Conservation (phyloP, 2,329 filamentous ascomycete species). For the Phaeosphaeriaceae sp. region DNA sequence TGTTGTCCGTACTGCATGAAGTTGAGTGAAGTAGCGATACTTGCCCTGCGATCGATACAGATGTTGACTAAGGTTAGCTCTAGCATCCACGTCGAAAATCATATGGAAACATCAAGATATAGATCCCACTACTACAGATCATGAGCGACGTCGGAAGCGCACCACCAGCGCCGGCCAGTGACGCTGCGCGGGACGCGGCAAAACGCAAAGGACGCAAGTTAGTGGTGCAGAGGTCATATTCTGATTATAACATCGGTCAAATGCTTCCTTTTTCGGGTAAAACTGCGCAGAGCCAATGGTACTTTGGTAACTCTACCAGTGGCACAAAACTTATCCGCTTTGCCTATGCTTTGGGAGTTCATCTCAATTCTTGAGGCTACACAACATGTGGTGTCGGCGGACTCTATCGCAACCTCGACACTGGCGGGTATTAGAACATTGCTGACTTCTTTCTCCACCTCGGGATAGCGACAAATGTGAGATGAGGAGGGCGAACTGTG, state of each 20-base stretch:
- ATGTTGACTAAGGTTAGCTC: too few species aligned
- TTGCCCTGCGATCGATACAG: too few species aligned
- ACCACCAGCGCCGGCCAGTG: neutral
- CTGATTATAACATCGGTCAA: constrained; percentile 3
- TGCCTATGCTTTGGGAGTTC: neutral
- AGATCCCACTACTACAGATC: neutral
- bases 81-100: too few species aligned
- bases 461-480: constrained; percentile 2
- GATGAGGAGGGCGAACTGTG: constrained; percentile 1
- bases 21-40: too few species aligned
- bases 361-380: neutral
- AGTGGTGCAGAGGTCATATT: constrained; percentile 1
- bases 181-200: neutral
- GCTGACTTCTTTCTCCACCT: constrained; percentile 2
- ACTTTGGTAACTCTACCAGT: neutral
- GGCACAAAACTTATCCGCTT: neutral
- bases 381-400: neutral
- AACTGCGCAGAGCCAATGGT: constrained; percentile 1
- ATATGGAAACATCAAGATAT: too few species aligned
- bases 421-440: constrained; percentile 2
- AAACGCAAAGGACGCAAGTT: constrained; percentile 7
- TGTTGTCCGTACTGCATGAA: too few species aligned
- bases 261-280: constrained; percentile 1
- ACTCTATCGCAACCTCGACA: neutral
- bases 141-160: neutral